Evolutionary conservation across 2,329 filamentous ascomycete species (phyloP), one percentile per base, ranked within the genome.

Genomic region (Fusarium praegraminearum): DNA sequence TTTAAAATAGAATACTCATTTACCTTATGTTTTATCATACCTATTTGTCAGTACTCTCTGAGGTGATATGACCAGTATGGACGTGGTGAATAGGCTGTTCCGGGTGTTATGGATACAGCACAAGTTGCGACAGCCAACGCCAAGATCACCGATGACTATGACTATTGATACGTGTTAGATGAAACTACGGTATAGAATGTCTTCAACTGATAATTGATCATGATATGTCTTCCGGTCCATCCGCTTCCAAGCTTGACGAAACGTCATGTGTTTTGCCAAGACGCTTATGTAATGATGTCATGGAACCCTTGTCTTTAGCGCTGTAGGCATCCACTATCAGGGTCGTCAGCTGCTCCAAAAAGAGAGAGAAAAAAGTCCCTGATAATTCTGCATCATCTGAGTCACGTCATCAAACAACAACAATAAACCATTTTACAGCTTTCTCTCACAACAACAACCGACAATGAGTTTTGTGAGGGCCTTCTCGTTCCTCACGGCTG

Each of bases 271-370:
- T 8, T 20, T 8, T 6, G 43, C 32, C 33, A 59, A 61, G 20
- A 12, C 26, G 62, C 46, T 65, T 65, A 65, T 65, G 62, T 65
- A 65, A 68, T 68, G 65, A 68, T 53, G 51, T 64, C 58, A 68
- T 64, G 36, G 20, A 54, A 68, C 26, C 58, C 62, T 41, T 68
- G 58, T 22, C 47, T 33, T 49, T 35, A 3, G 53, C 43, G 57
- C 53, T 60, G 22, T n/a, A 33, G 44, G 47, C 52, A 50, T 35
- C 64, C 58, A 64, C 62, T 68, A 52, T 55, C 58, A 57, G 26
- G 43, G 15, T 53, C 62, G 46, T 57, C 44, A 52, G 49, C 49
- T 52, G 33, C 41, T 54, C 43, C 16, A 40, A 20, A 3, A 18
- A 22, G n/a, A 40, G n/a, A 22, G 8, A 22, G 13, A 58, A 59